Base-by-base conservation (phyloP, 2,329 filamentous ascomycete genomes). In the Magnaporthiopsis poae region DNA sequence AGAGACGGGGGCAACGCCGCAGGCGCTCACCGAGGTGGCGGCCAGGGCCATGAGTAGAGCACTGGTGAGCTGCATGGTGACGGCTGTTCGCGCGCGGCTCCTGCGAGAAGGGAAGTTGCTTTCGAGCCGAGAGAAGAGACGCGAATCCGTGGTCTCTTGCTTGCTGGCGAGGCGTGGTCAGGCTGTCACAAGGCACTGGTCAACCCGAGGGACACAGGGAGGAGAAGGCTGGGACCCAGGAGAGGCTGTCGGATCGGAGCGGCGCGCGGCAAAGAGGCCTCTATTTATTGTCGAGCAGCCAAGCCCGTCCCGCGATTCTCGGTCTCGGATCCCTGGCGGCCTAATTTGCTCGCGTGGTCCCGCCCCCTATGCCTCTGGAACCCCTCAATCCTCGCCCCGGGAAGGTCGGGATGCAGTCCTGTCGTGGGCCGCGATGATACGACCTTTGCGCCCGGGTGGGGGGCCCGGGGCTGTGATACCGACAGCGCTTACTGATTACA, bases 1-100 rank as follows among this genome's bases (percentile, higher is more conserved):
- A 13, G 63, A 65, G 15, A 56, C 56, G 46, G 63, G 63, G 12
- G 63, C 39, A 5, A 65, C 63, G 59, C 63, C 63, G 33, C 63
- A 65, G 63, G 46, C 63, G 56, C 25, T 60, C 27, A 65, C 63
- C 63, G 63, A 59, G 29, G 63, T 27, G 52, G 56, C 63, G 46
- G 52, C 63, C 63, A 65, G 46, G 18, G 63, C 63, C 63, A 52
- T 39, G 31, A 65, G 63, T 18, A 65, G 56, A 9, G 63, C 33
- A 33, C 12, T 35, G 15, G 63, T 65, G 31, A 65, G 39, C 63
- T 65, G 52, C 63, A 65, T 65, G 9, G 21, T 59, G 62, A 33
- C 39, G 27, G 27, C 29, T 60, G 15, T 25, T 12, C n/a, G 59
- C 7, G 11, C 27, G 25, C 12, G 3, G 60, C 25, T 31, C 60